These are phyloP conservation scores for Vitis vinifera DNA, from an alignment of 164 flowering plant genomes.

Conservation along the genomic window ASM3070453v1 NC_081807.1:17169001-17169500, in stretches of 20 bases:
- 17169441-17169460: slow-evolving; percentile 84
- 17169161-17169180: slow-evolving; percentile 38
- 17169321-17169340: background rate
- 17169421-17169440: slow-evolving; percentile 97
- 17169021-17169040: slow-evolving; percentile 22
- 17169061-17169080: slow-evolving; percentile 23
- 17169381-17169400: slow-evolving; percentile 1
- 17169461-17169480: slow-evolving; percentile 80
- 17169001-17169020: slow-evolving; percentile 16
- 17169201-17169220: slow-evolving; percentile 25
- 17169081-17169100: slow-evolving; percentile 21
- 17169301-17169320: background rate
- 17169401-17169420: slow-evolving; percentile 99
- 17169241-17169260: slow-evolving; percentile 75
- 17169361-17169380: background rate
- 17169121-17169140: slow-evolving; percentile 27
- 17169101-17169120: slow-evolving; percentile 25
- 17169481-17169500: slow-evolving; percentile 92
- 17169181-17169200: slow-evolving; percentile 21
- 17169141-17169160: slow-evolving; percentile 30
- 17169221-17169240: slow-evolving; percentile 62
- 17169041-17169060: slow-evolving; percentile 25
- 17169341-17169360: background rate
- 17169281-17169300: slow-evolving; percentile 94
- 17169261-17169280: slow-evolving; percentile 51